phyloP scores from a whole-genome alignment of 345 rosid species.

The Aethionema arabicum region DNA sequence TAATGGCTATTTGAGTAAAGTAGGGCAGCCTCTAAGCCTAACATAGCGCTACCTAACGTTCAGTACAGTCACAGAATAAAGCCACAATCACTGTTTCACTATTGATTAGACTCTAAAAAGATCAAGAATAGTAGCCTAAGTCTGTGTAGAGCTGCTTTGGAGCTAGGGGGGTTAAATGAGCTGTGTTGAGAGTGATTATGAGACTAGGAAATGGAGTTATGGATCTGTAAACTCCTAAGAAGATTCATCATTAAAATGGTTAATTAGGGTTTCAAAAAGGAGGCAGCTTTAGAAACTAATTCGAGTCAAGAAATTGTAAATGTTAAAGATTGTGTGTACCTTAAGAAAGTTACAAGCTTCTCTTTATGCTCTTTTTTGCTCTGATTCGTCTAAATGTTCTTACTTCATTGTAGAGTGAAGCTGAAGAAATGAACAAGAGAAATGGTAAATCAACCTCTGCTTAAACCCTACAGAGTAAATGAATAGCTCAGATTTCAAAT shows the following conservation, averaged over 20 bases:
- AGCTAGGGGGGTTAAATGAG: no score
- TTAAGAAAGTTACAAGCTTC: not conserved
- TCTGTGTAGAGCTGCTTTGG: no score
- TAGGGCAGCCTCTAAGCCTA: slow-evolving; percentile 26
- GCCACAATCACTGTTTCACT: slow-evolving; percentile 7
- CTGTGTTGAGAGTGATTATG: not conserved
- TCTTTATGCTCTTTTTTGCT: not conserved
- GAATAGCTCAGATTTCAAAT: slow-evolving; percentile 19
- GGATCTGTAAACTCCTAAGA: not conserved
- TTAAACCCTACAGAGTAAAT: slow-evolving; percentile 23
- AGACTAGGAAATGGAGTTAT: slow-evolving; percentile 3
- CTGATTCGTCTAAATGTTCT: slow-evolving; percentile 4
- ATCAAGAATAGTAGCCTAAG: no score
- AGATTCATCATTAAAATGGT: no score
- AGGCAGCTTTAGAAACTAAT: not conserved
- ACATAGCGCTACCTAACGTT: slow-evolving; percentile 29
- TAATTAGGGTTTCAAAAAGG: no score
- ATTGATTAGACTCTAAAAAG: no score
- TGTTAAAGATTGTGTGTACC: slow-evolving; percentile 22
- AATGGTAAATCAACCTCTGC: slow-evolving; percentile 26
- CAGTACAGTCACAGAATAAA: slow-evolving; percentile 28
- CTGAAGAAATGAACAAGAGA: slow-evolving; percentile 24
- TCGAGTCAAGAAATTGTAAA: not conserved
- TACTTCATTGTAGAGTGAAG: slow-evolving; percentile 34
- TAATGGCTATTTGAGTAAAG: slow-evolving; percentile 26